Conservation (phyloP, 345 rosid genomes). For the Populus alba region DNA sequence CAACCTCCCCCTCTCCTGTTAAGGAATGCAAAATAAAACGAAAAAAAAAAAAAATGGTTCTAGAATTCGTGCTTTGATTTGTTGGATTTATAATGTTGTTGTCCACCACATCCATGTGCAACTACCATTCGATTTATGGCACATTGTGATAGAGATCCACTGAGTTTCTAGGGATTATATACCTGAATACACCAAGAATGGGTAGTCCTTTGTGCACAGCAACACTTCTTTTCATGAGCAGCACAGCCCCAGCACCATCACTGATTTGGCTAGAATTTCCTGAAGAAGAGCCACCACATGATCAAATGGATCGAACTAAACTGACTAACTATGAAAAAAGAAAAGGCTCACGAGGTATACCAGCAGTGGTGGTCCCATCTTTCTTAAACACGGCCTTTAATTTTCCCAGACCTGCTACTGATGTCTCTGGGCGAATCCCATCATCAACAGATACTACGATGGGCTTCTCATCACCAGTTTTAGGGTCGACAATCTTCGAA, state of each 20-base stretch:
- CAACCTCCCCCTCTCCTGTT: too few species aligned
- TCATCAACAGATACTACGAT: constrained; percentile 77
- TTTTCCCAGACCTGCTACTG: constrained; percentile 60
- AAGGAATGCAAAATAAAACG: too few species aligned
- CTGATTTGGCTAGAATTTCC: constrained; percentile 93
- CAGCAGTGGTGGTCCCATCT: constrained; percentile 92
- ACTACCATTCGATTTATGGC: neutral
- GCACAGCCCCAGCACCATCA: constrained; percentile 95
- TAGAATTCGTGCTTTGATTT: too few species aligned
- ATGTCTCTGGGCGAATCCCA: constrained; percentile 75
- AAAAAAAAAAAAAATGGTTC: too few species aligned
- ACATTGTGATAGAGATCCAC: neutral
- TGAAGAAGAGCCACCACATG: constrained; percentile 13
- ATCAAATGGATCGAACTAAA: constrained; percentile 1
- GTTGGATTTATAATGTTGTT: too few species aligned
- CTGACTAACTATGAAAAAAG: neutral
- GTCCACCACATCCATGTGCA: too few species aligned
- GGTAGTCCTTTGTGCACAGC: constrained; percentile 74
- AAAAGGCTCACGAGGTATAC: constrained; percentile 30
- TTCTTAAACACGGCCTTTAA: constrained; percentile 80
- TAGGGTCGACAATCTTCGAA: constrained; percentile 80
- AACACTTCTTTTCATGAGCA: constrained; percentile 84
- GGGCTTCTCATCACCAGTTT: constrained; percentile 73
- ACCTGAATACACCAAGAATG: constrained; percentile 91
- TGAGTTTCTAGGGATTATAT: neutral